phyloP scores from a whole-genome alignment of 2,329 filamentous ascomycete genomes.

The Exophiala sp. region DNA sequence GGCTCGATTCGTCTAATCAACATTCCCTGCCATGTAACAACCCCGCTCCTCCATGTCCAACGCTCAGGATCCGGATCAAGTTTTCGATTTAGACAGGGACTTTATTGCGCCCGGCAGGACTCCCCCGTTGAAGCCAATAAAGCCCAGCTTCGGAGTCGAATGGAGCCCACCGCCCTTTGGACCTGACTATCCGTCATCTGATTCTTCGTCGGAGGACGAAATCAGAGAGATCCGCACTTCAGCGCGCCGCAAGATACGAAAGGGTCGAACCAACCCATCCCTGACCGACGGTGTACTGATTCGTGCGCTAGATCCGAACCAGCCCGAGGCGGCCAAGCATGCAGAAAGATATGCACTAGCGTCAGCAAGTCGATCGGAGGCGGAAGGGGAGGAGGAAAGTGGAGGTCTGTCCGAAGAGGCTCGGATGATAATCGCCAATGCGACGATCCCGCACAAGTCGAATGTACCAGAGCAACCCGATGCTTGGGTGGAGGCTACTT shows the following conservation, averaged over 20 bases:
- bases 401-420: no score
- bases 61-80: constrained; percentile 12
- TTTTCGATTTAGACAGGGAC: constrained; percentile 19
- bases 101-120: constrained; percentile 28
- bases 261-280: constrained; percentile 33
- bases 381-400: constrained; percentile 43
- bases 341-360: constrained; percentile 51
- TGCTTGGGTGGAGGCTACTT: no score
- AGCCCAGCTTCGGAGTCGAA: constrained; percentile 32
- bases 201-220: constrained; percentile 21
- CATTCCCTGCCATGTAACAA: no score
- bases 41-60: no score
- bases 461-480: no score
- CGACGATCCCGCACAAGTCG: no score
- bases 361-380: constrained; percentile 40
- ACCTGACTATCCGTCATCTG: constrained; percentile 15
- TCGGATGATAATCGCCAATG: no score
- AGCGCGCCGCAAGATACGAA: constrained; percentile 28
- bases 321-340: constrained; percentile 57
- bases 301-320: constrained; percentile 56
- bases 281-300: constrained; percentile 65
- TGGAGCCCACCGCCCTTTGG: constrained; percentile 34
- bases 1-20: no score
- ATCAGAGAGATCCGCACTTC: constrained; percentile 2
- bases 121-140: constrained; percentile 34